Base-by-base conservation (phyloP, 495 filamentous ascomycete genomes). In the Lineolata rhizophorae region DNA sequence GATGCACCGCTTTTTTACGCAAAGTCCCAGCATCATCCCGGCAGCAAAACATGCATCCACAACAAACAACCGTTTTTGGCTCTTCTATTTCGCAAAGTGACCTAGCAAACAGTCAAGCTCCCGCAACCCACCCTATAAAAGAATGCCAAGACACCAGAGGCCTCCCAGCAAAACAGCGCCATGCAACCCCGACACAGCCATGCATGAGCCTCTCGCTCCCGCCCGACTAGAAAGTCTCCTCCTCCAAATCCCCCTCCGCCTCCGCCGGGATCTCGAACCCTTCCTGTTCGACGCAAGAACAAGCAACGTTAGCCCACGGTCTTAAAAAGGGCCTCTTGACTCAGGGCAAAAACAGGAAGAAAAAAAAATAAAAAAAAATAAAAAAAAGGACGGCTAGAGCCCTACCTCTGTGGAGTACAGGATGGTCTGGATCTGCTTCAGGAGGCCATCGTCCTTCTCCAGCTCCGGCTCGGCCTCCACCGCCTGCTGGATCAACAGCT, bases 351-450 rank as follows among this genome's bases (percentile, higher is more conserved):
- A 18, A n/a, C n/a, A n/a, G n/a, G n/a, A n/a, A n/a, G n/a, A n/a
- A n/a, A n/a, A n/a, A n/a, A n/a, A n/a, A n/a, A n/a, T n/a, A n/a
- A n/a, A n/a, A n/a, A n/a, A n/a, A n/a, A 20, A 29, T 37, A 18
- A 12, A 8, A 21, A 30, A 18, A 38, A 5, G 10, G 4, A 29
- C 29, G 10, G 12, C 12, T 32, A 27, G 15, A 6, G 13, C 48
- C 63, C 43, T 50, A 75, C 72, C 64, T 97, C 87, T 35, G 87
- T 97, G 34, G 82, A 91, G 66, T 95, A 97, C 38, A 97, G 59
- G 54, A 94, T 95, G 12, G 68, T 70, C 59, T 95, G 87, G 52
- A 95, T 91, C 52, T 81, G 72, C 64, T 84, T 90, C 44, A 93
- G 68, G 36, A 95, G 58, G 5, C 81, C 72, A 29, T 84, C 77